Conservation (phyloP, 1,284 basidiomycete species). For the Neonothopanus nambi region DNA sequence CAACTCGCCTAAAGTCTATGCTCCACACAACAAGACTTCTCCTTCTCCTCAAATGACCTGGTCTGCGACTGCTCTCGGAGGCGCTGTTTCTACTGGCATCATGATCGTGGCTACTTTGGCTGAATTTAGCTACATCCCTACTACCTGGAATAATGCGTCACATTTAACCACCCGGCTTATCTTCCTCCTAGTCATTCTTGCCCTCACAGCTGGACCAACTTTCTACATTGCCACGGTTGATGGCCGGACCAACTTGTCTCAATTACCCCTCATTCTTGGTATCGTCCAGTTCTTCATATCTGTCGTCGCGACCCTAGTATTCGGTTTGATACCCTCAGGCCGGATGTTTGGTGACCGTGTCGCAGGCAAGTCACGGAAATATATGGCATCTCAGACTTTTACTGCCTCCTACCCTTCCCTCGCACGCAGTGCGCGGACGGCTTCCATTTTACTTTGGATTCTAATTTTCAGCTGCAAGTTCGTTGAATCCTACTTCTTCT, state of each 20-base stretch:
- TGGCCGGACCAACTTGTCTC: conserved; percentile 47
- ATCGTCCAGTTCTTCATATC: conserved; percentile 91
- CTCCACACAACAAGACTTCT: conserved; percentile 57
- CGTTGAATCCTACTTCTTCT: conserved; percentile 93
- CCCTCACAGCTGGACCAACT: conserved; percentile 85
- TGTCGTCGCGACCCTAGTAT: conserved; percentile 75
- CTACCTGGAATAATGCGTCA: conserved; percentile 95
- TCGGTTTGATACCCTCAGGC: conserved; percentile 87
- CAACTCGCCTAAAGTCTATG: conserved; percentile 94
- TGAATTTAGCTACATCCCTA: conserved; percentile 95
- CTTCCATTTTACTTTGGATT: conserved; percentile 85
- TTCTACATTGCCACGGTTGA: conserved; percentile 87
- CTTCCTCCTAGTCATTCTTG: conserved; percentile 86
- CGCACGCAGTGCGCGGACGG: conserved; percentile 63
- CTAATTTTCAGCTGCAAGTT: conserved; percentile 93
- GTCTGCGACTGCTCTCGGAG: conserved; percentile 91
- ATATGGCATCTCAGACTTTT: conserved; percentile 95
- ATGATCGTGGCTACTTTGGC: conserved; percentile 91
- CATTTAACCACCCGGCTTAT: conserved; percentile 88
- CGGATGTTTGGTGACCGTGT: conserved; percentile 96
- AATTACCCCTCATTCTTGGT: conserved; percentile 80
- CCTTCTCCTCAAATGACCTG: conserved; percentile 82
- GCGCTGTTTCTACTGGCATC: conserved; percentile 85
- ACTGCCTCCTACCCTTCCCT: conserved; percentile 91
- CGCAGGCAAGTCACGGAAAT: conserved; percentile 90